Percentiles rank a stretch among this genome's conserved stretches.
These are phyloP conservation scores for Epichloe gansuensis DNA, from an alignment of 2,329 filamentous ascomycete genomes.

Conservation along the genomic window DNA sequence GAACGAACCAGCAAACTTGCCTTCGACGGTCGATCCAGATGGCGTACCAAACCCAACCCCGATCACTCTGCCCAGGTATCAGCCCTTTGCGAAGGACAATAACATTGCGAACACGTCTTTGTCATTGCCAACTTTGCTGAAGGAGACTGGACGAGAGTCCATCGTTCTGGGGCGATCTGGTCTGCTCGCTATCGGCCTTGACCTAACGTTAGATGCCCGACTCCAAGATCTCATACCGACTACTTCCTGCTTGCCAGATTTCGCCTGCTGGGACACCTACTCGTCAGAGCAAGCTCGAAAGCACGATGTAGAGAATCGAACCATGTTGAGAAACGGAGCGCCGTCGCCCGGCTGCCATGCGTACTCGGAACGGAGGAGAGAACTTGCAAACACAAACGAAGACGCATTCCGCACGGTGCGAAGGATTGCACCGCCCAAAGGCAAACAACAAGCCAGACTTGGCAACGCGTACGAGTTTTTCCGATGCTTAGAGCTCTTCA, in stretches of 20 bases:
- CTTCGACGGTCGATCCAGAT: conserved; percentile 29
- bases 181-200: conserved; percentile 45
- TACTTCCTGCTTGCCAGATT: conserved; percentile 38
- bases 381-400: conserved; percentile 44
- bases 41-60: conserved; percentile 46
- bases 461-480: conserved; percentile 57
- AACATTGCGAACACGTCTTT: conserved; percentile 26
- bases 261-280: conserved; percentile 37
- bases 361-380: conserved; percentile 45
- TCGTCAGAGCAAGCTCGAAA: conserved; percentile 36
- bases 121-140: conserved; percentile 31
- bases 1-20: conserved; percentile 16
- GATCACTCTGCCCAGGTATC: conserved; percentile 36
- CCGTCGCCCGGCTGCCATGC: conserved; percentile 44
- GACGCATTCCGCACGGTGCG: conserved; percentile 50
- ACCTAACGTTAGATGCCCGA: conserved; percentile 39
- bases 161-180: conserved; percentile 28
- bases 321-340: conserved; percentile 38
- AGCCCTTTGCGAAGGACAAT: conserved; percentile 24
- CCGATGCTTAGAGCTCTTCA: conserved; percentile 47
- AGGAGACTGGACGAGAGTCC: conserved; percentile 39
- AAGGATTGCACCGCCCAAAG: conserved; percentile 41
- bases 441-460: conserved; percentile 40
- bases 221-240: conserved; percentile 41
- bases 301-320: conserved; percentile 35